Evolutionary conservation across 805 yeast species (phyloP).

Genomic region (Scheffersomyces coipomensis): DNA sequence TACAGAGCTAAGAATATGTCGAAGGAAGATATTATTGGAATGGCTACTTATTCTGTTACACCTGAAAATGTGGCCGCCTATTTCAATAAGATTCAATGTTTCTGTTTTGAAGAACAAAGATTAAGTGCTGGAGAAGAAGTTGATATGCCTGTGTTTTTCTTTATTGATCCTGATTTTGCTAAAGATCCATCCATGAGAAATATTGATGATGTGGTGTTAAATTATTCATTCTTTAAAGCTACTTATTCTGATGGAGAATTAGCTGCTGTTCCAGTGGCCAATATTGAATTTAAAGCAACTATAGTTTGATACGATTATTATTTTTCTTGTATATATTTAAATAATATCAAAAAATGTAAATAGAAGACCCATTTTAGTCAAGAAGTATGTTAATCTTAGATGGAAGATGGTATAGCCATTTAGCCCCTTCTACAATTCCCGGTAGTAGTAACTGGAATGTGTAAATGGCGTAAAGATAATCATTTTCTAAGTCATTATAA

Average conservation of each 20-base stretch:
- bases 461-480: too few species aligned
- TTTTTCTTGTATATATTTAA: too few species aligned
- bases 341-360: too few species aligned
- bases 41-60: constrained; percentile 96
- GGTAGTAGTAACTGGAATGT: too few species aligned
- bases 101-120: constrained; percentile 96
- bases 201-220: constrained; percentile 84
- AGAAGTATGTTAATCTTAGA: too few species aligned
- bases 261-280: constrained; percentile 33
- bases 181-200: constrained; percentile 90
- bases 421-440: too few species aligned
- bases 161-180: constrained; percentile 93
- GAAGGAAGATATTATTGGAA: constrained; percentile 89
- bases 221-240: constrained; percentile 89
- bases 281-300: constrained; percentile 11
- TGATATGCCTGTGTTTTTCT: constrained; percentile 98
- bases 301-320: too few species aligned
- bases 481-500: too few species aligned
- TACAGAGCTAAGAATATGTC: constrained; percentile 87
- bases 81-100: constrained; percentile 96
- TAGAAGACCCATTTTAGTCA: too few species aligned
- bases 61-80: constrained; percentile 97
- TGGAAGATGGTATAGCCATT: too few species aligned
- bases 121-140: constrained; percentile 94
- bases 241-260: constrained; percentile 40